Base-by-base conservation (phyloP, 2,329 filamentous ascomycete genomes). In the Epichloe aotearoae region DNA sequence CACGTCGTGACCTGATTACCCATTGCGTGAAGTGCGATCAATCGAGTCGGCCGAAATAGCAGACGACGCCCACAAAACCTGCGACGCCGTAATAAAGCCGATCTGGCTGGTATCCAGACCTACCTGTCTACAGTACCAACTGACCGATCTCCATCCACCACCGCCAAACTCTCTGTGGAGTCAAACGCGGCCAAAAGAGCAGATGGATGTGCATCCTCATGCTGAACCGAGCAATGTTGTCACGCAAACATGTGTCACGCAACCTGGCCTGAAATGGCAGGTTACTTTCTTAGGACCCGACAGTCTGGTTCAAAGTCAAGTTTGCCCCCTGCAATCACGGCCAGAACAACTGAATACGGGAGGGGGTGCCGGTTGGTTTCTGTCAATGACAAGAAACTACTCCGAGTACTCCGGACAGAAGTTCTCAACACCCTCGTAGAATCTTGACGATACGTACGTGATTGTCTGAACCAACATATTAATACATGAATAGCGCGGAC, bases 241-340 rank as follows among this genome's bases (percentile, higher is more conserved):
- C 39, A 11, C 17, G 39, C 39, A 30, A 46, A 10, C 15, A 34
- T 17, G 17, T 38, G 17, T 38, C 19, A 50, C 52, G 49, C 46
- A 50, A 44, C 46, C 30, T 46, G 40, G 17, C 37, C 50, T 50
- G 46, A 50, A 39, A 46, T 23, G 49, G 49, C 47, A 49, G 45
- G 52, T 51, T 48, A 45, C 49, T 12, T 11, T 46, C 37, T 33
- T 44, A 40, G 39, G 34, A 41, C 52, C 52, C 52, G 52, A 52
- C 50, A 50, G 47, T 54, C 50, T 54, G 52, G 53, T 43, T 51
- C 47, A 17, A 41, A 40, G 34, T 49, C 49, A 34, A 41, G 5
- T 41, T 46, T 46, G 26, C 17, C 26, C 34, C 39, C 37, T 39
- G 38, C 36, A 39, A 42, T 47, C 23, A 46, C 46, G 23, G 50